Evolutionary conservation across 331 rosid genomes (phyloP), one percentile per base, ranked within the genome.

Genomic region (Quercus tomentella): DNA sequence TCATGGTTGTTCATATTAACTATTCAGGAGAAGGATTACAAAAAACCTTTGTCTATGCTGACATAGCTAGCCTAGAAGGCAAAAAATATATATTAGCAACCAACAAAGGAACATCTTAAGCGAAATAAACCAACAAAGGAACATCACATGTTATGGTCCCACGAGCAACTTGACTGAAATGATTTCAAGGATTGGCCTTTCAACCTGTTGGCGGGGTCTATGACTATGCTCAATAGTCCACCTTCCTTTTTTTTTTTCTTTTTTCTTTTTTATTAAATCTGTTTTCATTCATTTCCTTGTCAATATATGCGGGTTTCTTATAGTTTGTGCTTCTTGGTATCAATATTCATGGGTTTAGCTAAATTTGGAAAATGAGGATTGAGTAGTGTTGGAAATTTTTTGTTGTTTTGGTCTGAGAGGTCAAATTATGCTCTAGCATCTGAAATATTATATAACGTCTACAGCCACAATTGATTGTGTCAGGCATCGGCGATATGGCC

Each of bases 61-160:
- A 77, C 85, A 82, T 12, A 25, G 69, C 55, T 49, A 49, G 71
- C 61, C 55, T 49, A 49, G 71, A 41, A 78, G 33, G 37, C 20
- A 63, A 66, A 23, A 25, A 21, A 67, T 7, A 12, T 52, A 72
- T 56, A 76, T 5, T 72, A 84, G 70, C 70, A 60, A 57, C 74
- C 76, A 57, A 70, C 51, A 56, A 54, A 73, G 71, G 31, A 60
- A 67, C 58, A 77, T 66, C 79, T 49, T 14, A 11, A 49, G 54
- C 54, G 17, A 49, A 49, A 49, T 49, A 49, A 60, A 67, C 65
- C 76, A 57, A 70, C 57, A 56, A 61, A 73, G 71, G 31, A 60
- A 67, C 58, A 77, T 66, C 77, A 72, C 45, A 82, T 26, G 41
- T 45, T 82, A 35, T 61, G 88, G 89, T 56, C 83, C 87, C 86